Evolutionary conservation across 108 stramenopile genomes (phyloP).

Genomic region (Skeletonema potamos): DNA sequence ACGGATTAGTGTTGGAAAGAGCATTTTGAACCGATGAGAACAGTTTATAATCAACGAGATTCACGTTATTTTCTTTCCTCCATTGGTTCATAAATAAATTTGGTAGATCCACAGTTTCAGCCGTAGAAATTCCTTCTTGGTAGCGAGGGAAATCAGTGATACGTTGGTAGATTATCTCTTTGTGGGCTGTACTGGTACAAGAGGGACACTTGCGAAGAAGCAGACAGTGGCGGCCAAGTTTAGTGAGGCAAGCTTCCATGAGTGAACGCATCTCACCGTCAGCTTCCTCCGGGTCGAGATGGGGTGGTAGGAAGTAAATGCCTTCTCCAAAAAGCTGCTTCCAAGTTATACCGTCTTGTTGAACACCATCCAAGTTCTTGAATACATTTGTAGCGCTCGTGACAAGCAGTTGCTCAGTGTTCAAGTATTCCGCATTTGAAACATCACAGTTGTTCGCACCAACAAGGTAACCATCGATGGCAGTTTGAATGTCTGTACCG

Average conservation of each 20-base stretch:
- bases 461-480: slow-evolving; percentile 27
- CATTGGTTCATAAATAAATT: slow-evolving; percentile 44
- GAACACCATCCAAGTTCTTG: neutral
- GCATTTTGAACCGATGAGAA: slow-evolving; percentile 44
- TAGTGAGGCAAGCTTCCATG: slow-evolving; percentile 1
- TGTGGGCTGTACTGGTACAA: slow-evolving; percentile 21
- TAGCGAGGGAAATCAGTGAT: slow-evolving; percentile 10
- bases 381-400: neutral
- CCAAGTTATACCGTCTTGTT: too few relatives aligned
- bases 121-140: slow-evolving; percentile 5
- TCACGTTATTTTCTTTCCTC: slow-evolving; percentile 12
- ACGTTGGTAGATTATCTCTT: slow-evolving; percentile 48
- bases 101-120: slow-evolving; percentile 21
- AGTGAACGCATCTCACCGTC: slow-evolving; percentile 24
- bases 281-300: neutral
- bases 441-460: slow-evolving; percentile 4
- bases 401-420: slow-evolving; percentile 19
- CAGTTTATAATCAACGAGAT: slow-evolving; percentile 33
- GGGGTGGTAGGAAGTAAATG: slow-evolving; percentile 19
- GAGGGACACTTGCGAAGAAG: slow-evolving; percentile 25
- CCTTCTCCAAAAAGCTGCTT: slow-evolving; percentile 34
- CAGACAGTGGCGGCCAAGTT: slow-evolving; percentile 20
- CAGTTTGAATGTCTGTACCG: neutral
- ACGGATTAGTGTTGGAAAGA: slow-evolving; percentile 12
- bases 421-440: slow-evolving; percentile 12